Evolutionary conservation across 2,329 filamentous ascomycete genomes (phyloP), one percentile per base, ranked within the genome.

Genomic region (Dothideomycetidae sp.): DNA sequence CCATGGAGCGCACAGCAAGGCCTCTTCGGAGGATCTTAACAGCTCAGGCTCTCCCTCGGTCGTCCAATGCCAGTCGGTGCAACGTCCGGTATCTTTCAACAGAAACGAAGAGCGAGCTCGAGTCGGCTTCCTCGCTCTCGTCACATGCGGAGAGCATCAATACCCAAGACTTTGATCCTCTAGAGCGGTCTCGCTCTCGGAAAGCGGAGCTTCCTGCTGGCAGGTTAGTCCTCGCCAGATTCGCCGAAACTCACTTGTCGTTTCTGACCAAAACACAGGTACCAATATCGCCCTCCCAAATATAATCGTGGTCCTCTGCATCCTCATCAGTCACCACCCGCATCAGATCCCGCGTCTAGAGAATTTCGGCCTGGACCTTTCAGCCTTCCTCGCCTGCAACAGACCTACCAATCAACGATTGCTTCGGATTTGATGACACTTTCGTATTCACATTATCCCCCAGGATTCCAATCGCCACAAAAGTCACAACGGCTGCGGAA

Each of bases 251-350:
- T 16, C 28, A 33, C 12, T 26, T 3, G 10, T 14, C 16, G 17
- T 12, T 36, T 35, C 17, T 44, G 26, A 37, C 16, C 3, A 12
- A 5, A n/a, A n/a, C 9, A 3, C 28, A 93, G 88, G 70, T 98
- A 96, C 64, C 82, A 93, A 61, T 96, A 81, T 61, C 84, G 86
- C 46, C 79, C 88, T 35, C 90, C 90, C 45, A 90, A 88, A 64
- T 98, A 86, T 70, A 78, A 93, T 60, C 82, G 88, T 53, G 90
- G 90, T 40, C 86, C 86, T 46, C 70, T 96, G 15, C 86, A 96
- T 57, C 90, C 90, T 35, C 76, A 94, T 52, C 84, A 93, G 63
- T 81, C 84, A 42, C 88, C 84, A n/a, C 71, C 76, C 28, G 72
- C 77, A 36, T 90, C 86, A 44, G 82, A 94, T 52, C 86, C 86